Base-by-base conservation (phyloP, 2,329 filamentous ascomycete species). In the Trichoderma sp. region DNA sequence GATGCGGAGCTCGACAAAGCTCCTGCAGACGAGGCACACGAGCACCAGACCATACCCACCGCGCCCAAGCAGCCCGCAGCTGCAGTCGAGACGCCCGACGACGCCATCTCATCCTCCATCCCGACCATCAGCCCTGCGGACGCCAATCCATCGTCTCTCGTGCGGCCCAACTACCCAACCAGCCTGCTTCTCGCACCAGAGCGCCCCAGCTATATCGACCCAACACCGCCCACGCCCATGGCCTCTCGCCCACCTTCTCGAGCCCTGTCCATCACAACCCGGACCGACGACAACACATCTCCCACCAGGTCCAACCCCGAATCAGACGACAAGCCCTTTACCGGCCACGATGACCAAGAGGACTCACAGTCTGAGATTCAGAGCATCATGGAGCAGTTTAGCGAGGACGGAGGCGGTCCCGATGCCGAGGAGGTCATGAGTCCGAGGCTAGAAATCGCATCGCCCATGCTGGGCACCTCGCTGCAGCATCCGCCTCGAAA, bases 361-460 rank as follows among this genome's bases (percentile, higher is more conserved):
- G 89, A 88, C 63, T 93, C 92, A 1, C 88, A 89, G 70, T 90
- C 91, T 6, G 96, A 99, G 81, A 97, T 99, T 70, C 93, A 97
- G 80, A 97, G 88, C 77, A 98, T 99, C 78, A 98, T 99, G 93
- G 93, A 93, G 72, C 96, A 98, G 80, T 98, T 98, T 75, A 90
- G 91, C 74, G 89, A 92, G 76, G 88, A 88, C 62, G 88, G 88
- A 33, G 88, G 89, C 63, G 92, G 90, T 0, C 91, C 89, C 1
- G 90, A 86, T 5, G 89, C 87, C 71, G 90, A 95, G 62, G 93
- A 96, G 79, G 93, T 97, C 76, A 97, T 97, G 93, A 97, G 94
- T 71, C 94, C 94, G 5, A 87, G 93, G 35, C 80, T 97, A 55
- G 94, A 95, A 79, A 87, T 95, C 70, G 88, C 93, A n/a, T 91